Evolutionary conservation across 768 basidiomycete genomes (phyloP).

Genomic region (Boletus edulis): DNA sequence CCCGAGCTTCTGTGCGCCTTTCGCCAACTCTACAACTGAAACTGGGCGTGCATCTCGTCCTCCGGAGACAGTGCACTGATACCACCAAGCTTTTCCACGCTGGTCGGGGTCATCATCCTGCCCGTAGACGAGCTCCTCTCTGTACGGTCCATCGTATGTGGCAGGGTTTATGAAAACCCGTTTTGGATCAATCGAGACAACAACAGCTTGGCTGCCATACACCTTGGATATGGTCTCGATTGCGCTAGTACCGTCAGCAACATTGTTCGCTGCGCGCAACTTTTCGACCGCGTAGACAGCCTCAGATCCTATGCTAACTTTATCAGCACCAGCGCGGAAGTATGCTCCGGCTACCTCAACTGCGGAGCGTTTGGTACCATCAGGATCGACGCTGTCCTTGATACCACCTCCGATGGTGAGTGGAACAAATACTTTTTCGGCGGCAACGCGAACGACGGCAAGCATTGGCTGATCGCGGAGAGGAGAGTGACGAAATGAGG

Average conservation of each 20-base stretch:
- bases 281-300: constrained; percentile 93
- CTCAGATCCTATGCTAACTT: constrained; percentile 96
- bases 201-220: constrained; percentile 96
- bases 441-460: constrained; percentile 87
- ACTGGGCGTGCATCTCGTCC: constrained; percentile 81
- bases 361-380: constrained; percentile 82
- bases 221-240: constrained; percentile 89
- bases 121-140: constrained; percentile 54
- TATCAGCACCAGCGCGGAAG: constrained; percentile 97
- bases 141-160: constrained; percentile 67
- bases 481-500: constrained; percentile 96
- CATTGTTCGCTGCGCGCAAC: constrained; percentile 49
- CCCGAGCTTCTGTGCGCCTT: constrained; percentile 86
- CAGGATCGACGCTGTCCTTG: constrained; percentile 93
- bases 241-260: constrained; percentile 71
- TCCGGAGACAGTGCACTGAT: constrained; percentile 95
- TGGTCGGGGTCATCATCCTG: constrained; percentile 48
- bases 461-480: constrained; percentile 98
- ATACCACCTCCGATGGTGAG: constrained; percentile 98
- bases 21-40: constrained; percentile 88
- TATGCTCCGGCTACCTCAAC: constrained; percentile 95
- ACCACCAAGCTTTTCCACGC: constrained; percentile 90
- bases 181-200: constrained; percentile 94
- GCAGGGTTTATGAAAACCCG: constrained; percentile 72
- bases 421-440: constrained; percentile 92